Base-by-base conservation (phyloP, 1,284 basidiomycete species). In the Phlebopus sp. region DNA sequence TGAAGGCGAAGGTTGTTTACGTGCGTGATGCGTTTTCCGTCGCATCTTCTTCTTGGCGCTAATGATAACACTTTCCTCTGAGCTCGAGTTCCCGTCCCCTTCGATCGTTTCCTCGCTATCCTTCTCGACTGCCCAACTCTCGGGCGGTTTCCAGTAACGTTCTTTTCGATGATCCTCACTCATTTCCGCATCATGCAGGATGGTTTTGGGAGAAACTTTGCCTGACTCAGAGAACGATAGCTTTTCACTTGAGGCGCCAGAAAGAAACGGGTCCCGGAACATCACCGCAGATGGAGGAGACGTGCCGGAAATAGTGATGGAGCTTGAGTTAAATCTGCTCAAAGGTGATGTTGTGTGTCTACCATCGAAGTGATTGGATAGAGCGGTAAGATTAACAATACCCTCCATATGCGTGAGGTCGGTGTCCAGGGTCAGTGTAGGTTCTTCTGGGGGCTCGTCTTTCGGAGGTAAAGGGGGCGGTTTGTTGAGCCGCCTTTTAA, bases 401-500 rank as follows among this genome's bases (percentile, higher is more conserved):
- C 89, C 92, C 41, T 90, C 87, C 77, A 97, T 91, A 50, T 83
- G 74, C 27, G 86, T 79, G 36, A 95, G 72, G 55, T 95, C 82
- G 42, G 83, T 86, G 67, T 95, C 90, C 32, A 93, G 76, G 17
- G 72, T 73, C 56, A 64, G 49, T 11, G 53, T 29, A 14, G 38
- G 43, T 15, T 50, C 56, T 11, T 31, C 46, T 2, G 5, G 27
- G 8, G 46, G 34, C 11, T 18, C n/a, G 13, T 60, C 55, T 29
- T 59, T 55, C 19, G 53, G 34, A 8, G 52, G 44, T n/a, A 44
- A 21, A 3, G 65, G 55, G 5, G 54, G 58, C 0, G 42, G 37
- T 42, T 52, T 64, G 27, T 57, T 66, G 8, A 55, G 51, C 10
- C 57, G 64, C 36, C 42, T 46, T 47, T 52, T 66, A 42, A 49